Percentiles rank a stretch among this genome's conserved stretches.
Evolutionary conservation across 2,329 filamentous ascomycete species (phyloP).

Genomic region (Rachicladosporium sp.): DNA sequence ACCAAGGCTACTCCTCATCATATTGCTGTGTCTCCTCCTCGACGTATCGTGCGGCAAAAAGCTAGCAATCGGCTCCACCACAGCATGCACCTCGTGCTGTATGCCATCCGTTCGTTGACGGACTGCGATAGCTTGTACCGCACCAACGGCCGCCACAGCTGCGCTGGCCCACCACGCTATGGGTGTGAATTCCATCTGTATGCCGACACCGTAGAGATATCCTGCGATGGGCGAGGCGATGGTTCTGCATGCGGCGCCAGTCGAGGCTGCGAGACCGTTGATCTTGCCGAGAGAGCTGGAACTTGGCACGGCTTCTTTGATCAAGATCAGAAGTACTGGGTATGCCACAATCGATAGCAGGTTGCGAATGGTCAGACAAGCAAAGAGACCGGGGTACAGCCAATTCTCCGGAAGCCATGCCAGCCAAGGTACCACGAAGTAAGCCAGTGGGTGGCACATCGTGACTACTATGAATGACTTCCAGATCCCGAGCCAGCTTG

Average conservation of each 20-base stretch:
- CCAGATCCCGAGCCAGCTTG: slow-evolving; percentile 55
- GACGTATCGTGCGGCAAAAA: background rate
- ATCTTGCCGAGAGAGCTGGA: slow-evolving; percentile 54
- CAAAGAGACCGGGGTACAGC: slow-evolving; percentile 51
- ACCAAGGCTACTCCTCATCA: slow-evolving; percentile 1
- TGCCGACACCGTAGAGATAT: slow-evolving; percentile 52
- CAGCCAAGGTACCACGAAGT: slow-evolving; percentile 58
- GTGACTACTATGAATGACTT: slow-evolving; percentile 53
- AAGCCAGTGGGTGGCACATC: slow-evolving; percentile 52
- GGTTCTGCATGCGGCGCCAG: slow-evolving; percentile 59
- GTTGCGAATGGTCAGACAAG: slow-evolving; percentile 53
- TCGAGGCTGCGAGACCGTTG: slow-evolving; percentile 60
- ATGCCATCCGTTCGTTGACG: slow-evolving; percentile 3
- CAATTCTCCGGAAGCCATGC: slow-evolving; percentile 42
- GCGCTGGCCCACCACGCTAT: slow-evolving; percentile 51
- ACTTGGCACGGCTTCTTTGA: slow-evolving; percentile 59
- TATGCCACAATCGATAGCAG: slow-evolving; percentile 57
- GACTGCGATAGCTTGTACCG: slow-evolving; percentile 29
- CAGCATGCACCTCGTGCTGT: slow-evolving; percentile 4
- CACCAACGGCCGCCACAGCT: slow-evolving; percentile 43
- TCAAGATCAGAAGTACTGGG: slow-evolving; percentile 55
- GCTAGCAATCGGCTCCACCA: slow-evolving; percentile 1
- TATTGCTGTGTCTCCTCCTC: slow-evolving; percentile 3
- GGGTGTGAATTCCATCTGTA: slow-evolving; percentile 45
- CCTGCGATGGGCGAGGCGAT: slow-evolving; percentile 57